Evolutionary conservation across 2,329 filamentous ascomycete genomes (phyloP), one percentile per base, ranked within the genome.

Genomic region (Xylariales sp.): DNA sequence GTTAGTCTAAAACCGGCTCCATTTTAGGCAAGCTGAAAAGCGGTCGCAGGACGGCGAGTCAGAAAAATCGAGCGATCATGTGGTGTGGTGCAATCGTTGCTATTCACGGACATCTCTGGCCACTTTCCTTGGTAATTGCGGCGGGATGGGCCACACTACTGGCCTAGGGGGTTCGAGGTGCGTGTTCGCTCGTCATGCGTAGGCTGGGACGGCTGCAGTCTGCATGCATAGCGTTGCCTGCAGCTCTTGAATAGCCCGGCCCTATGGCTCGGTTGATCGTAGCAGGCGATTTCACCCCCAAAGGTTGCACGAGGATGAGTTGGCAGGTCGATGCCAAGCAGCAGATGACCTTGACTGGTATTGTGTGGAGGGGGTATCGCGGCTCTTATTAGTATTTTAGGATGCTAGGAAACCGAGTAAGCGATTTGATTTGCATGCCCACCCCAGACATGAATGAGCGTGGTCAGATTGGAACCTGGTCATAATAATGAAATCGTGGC

Each of bases 171-270:
- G 60, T 56, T 55, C 58, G 57, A 67, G 60, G 58, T 48, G 64
- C 59, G 58, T 64, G 55, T 43, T 63, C 64, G 61, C 43, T 43
- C 67, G 66, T 65, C 64, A 63, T 64, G 61, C 48, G 54, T 61
- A 50, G 59, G 52, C 62, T 62, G 52, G 60, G 62, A 67, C 65
- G 55, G 62, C 54, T 63, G 72, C 67, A 72, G 68, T 55, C 58
- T 62, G 65, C 65, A 66, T 70, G 70, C 70, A 70, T 68, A 43
- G 63, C 52, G 62, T 55, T 65, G 58, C 67, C 53, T 69, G 69
- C 64, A 68, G 69, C 68, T 68, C 43, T 61, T 61, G 50, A 62
- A 52, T 64, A 69, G 67, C 63, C 69, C 66, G 69, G 58, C 60
- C 60, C 60, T 69, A 58, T 67, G 56, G 66, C 63, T 70, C 62